phyloP scores from a whole-genome alignment of 2,329 filamentous ascomycete genomes.

The Talaromyces marneffei region DNA sequence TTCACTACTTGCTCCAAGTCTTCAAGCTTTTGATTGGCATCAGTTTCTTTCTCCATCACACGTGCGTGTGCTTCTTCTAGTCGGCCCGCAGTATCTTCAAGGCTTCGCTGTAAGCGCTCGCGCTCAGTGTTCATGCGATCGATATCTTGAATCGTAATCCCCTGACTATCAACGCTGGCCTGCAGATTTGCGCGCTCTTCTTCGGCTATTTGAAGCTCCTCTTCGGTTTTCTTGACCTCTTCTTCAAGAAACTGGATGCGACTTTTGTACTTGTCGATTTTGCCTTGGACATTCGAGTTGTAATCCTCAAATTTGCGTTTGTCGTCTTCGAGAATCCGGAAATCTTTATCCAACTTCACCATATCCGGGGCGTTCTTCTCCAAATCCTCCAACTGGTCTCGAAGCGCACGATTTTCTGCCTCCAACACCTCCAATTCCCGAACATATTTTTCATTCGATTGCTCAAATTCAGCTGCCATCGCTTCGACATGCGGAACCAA shows the following conservation, averaged over 20 bases:
- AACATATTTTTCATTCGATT: conserved; percentile 74
- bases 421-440: conserved; percentile 81
- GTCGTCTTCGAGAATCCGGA: conserved; percentile 91
- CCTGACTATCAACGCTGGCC: conserved; percentile 81
- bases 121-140: conserved; percentile 97
- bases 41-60: conserved; percentile 79
- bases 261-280: conserved; percentile 81
- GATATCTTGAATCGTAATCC: conserved; percentile 96
- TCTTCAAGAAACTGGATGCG: conserved; percentile 77
- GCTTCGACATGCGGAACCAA: conserved; percentile 76
- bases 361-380: conserved; percentile 82
- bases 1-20: conserved; percentile 88
- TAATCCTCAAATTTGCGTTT: conserved; percentile 93
- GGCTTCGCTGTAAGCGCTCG: conserved; percentile 82
- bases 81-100: conserved; percentile 68
- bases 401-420: conserved; percentile 72
- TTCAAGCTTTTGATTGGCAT: conserved; percentile 78
- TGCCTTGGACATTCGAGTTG: conserved; percentile 74
- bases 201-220: conserved; percentile 72
- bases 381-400: conserved; percentile 81
- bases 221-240: conserved; percentile 71
- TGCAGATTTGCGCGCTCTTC: conserved; percentile 75
- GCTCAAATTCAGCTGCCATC: conserved; percentile 85
- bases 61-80: conserved; percentile 80
- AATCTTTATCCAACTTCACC: conserved; percentile 77